Conservation (phyloP, 768 basidiomycete species). For the Phanerodontia chrysosporium region DNA sequence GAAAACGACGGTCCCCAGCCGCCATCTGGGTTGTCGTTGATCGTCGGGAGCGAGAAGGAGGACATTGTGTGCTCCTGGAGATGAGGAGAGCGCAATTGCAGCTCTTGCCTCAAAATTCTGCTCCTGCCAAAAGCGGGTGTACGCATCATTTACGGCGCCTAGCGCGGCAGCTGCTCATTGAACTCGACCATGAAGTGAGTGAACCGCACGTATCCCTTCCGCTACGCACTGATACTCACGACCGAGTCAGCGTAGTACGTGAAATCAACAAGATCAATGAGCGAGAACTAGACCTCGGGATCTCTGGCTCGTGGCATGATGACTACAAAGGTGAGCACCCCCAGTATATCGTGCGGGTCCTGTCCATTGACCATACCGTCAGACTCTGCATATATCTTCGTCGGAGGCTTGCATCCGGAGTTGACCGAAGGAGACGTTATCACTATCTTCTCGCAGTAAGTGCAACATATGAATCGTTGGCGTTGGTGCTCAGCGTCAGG, state of each 20-base stretch:
- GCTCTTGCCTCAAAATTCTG: constrained; percentile 4
- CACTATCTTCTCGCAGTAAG: constrained; percentile 93
- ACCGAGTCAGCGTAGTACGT: constrained; percentile 66
- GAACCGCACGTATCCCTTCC: neutral
- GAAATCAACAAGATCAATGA: constrained; percentile 95
- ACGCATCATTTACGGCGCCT: constrained; percentile 2
- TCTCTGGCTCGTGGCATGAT: constrained; percentile 86
- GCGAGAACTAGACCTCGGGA: constrained; percentile 76
- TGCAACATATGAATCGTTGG: neutral
- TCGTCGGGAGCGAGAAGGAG: constrained; percentile 82
- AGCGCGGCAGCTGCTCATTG: neutral
- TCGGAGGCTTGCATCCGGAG: constrained; percentile 84
- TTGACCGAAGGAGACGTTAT: constrained; percentile 98
- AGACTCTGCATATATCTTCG: constrained; percentile 95
- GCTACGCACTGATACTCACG: neutral
- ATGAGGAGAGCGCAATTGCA: neutral
- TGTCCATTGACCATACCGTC: neutral
- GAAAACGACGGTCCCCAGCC: constrained; percentile 88
- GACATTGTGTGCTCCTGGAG: constrained; percentile 41
- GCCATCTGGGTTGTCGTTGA: constrained; percentile 89
- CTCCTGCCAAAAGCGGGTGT: constrained; percentile 4
- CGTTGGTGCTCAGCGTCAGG: constrained; percentile 1
- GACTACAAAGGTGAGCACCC: constrained; percentile 75
- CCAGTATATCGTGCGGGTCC: too few species aligned
- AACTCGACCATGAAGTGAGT: constrained; percentile 7